Evolutionary conservation across 345 rosid genomes (phyloP).

Genomic region (Populus euphratica): DNA sequence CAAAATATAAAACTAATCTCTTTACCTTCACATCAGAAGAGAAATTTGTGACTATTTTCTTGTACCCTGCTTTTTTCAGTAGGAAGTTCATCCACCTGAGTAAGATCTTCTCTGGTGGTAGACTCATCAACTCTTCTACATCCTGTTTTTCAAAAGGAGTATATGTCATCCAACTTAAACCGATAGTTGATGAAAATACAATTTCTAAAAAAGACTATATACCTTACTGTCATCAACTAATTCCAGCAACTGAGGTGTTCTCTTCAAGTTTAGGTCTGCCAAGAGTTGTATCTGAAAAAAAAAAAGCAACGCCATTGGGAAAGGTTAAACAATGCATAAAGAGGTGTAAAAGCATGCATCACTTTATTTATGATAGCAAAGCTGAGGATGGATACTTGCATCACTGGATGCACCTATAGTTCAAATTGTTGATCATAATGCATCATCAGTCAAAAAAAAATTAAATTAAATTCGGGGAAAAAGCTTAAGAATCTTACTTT

Average conservation of each 20-base stretch:
- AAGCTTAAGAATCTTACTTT: slow-evolving; percentile 47
- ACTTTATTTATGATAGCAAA: background rate
- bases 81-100: slow-evolving; percentile 98
- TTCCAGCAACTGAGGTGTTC: slow-evolving; percentile 92
- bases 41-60: slow-evolving; percentile 78
- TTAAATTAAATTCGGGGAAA: background rate
- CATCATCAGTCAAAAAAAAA: background rate
- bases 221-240: slow-evolving; percentile 89
- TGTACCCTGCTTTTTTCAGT: slow-evolving; percentile 70
- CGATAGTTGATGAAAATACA: background rate
- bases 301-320: slow-evolving; percentile 19
- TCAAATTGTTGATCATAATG: background rate
- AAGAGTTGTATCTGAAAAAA: slow-evolving; percentile 76
- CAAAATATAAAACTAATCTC: background rate
- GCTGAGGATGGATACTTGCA: background rate
- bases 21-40: slow-evolving; percentile 93
- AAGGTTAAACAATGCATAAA: slow-evolving; percentile 13
- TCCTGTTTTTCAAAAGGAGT: slow-evolving; percentile 48
- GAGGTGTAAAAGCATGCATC: background rate
- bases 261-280: slow-evolving; percentile 97
- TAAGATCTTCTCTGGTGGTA: slow-evolving; percentile 95
- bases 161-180: background rate
- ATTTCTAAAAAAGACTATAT: background rate
- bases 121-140: slow-evolving; percentile 95
- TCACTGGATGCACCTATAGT: too few relatives aligned